phyloP scores from a whole-genome alignment of 164 flowering plant genomes.

The Kingdonia uniflora region DNA sequence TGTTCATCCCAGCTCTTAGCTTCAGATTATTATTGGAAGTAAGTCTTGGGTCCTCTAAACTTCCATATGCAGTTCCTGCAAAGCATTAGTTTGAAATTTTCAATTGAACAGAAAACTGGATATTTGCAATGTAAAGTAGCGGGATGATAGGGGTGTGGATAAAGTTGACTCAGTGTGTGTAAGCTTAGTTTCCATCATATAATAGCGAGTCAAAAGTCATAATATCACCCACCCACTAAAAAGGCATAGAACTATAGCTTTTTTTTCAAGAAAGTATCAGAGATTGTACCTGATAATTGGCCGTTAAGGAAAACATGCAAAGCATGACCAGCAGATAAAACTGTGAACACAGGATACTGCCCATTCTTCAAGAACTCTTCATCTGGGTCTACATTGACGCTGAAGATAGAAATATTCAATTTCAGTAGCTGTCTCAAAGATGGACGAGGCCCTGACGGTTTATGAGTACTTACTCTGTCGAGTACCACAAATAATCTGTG shows the following conservation, averaged over 20 bases:
- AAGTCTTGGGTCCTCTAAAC: slow-evolving; percentile 44
- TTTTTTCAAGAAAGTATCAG: too few species aligned
- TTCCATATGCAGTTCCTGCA: slow-evolving; percentile 72
- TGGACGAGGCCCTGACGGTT: background rate
- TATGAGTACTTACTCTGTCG: slow-evolving; percentile 59
- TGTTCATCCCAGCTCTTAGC: slow-evolving; percentile 62
- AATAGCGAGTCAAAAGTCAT: too few species aligned
- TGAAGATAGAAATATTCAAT: slow-evolving; percentile 14
- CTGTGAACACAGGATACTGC: slow-evolving; percentile 46
- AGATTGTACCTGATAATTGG: slow-evolving; percentile 47
- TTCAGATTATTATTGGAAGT: slow-evolving; percentile 45
- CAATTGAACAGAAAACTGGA: too few species aligned
- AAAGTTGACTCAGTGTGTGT: too few species aligned
- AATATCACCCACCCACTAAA: too few species aligned
- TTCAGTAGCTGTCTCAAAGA: background rate
- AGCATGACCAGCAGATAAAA: slow-evolving; percentile 85
- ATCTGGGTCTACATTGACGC: slow-evolving; percentile 39
- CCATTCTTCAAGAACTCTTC: slow-evolving; percentile 62
- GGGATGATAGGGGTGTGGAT: too few species aligned
- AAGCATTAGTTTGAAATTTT: background rate
- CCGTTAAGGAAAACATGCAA: slow-evolving; percentile 78
- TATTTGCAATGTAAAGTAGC: too few species aligned
- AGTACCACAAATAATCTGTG: slow-evolving; percentile 85
- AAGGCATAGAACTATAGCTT: too few species aligned
- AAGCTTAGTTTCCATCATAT: too few species aligned